Evolutionary conservation across 495 filamentous ascomycete species (phyloP).

Genomic region (Parachaetomium inaequale): DNA sequence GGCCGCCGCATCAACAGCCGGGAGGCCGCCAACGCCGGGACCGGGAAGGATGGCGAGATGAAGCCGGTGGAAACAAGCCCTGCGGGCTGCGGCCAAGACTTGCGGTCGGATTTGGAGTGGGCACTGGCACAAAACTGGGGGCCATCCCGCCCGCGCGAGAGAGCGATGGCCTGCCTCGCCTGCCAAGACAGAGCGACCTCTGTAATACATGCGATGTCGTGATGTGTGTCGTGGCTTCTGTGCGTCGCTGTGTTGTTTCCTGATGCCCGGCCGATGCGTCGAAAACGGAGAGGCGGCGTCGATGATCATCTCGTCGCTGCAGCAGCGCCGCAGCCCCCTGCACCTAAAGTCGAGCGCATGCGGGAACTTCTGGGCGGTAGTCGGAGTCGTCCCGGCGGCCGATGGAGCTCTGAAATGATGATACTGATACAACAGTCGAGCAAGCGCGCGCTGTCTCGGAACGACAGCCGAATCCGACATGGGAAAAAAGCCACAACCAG

Average conservation of each 20-base stretch:
- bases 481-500: background rate
- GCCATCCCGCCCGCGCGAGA: background rate
- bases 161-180: conserved; percentile 1
- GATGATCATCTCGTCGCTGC: background rate
- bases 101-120: conserved; percentile 9
- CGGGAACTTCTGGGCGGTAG: background rate
- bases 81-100: conserved; percentile 14
- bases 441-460: background rate
- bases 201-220: background rate
- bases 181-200: conserved; percentile 5
- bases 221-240: background rate
- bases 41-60: background rate
- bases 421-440: background rate
- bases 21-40: conserved; percentile 25
- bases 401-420: background rate
- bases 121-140: background rate
- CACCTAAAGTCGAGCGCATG: background rate
- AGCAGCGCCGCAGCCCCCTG: background rate
- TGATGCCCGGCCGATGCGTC: background rate
- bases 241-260: background rate
- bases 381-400: background rate
- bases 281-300: background rate
- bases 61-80: conserved; percentile 16
- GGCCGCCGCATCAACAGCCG: conserved; percentile 13
- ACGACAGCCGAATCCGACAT: no score